Percentiles rank a stretch among this genome's conserved stretches.
Conservation (phyloP, 1,139 yeast species). For the Taphrina sp. region DNA sequence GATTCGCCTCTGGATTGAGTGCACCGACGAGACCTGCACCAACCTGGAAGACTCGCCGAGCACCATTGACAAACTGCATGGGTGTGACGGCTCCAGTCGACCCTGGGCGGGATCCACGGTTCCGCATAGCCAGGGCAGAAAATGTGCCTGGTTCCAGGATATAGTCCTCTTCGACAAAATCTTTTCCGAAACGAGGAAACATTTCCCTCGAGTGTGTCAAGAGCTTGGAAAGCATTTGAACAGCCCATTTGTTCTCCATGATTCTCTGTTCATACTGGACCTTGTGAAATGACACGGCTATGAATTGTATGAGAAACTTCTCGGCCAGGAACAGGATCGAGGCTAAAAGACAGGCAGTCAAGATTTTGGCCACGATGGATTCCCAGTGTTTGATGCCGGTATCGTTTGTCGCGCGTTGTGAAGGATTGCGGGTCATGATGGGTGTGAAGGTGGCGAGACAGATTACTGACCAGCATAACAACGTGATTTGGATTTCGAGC, state of each 20-base stretch:
- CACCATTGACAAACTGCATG: conserved; percentile 33
- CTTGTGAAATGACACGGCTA: conserved; percentile 49
- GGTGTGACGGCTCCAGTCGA: conserved; percentile 27
- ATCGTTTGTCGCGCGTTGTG: conserved; percentile 37
- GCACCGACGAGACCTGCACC: conserved; percentile 43
- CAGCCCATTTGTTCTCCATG: conserved; percentile 45
- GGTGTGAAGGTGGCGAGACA: conserved; percentile 45
- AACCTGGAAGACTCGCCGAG: conserved; percentile 43
- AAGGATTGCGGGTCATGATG: conserved; percentile 44
- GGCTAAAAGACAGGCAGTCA: conserved; percentile 46
- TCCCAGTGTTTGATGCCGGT: conserved; percentile 45
- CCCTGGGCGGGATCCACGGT: conserved; percentile 3
- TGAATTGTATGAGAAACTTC: conserved; percentile 45
- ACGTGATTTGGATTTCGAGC: conserved; percentile 45
- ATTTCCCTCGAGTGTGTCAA: conserved; percentile 45
- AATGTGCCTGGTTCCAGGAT: conserved; percentile 31
- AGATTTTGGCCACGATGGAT: conserved; percentile 43
- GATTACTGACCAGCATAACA: conserved; percentile 38
- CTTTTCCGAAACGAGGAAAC: conserved; percentile 46
- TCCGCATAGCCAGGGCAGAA: conserved; percentile 9
- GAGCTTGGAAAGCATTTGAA: conserved; percentile 43
- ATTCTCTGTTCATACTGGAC: conserved; percentile 48
- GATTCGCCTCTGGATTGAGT: conserved; percentile 42
- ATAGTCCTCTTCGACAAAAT: conserved; percentile 46
- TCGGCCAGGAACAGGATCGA: conserved; percentile 46